phyloP scores from a whole-genome alignment of 2,329 filamentous ascomycete genomes.

The Phyllosticta citribraziliensis region DNA sequence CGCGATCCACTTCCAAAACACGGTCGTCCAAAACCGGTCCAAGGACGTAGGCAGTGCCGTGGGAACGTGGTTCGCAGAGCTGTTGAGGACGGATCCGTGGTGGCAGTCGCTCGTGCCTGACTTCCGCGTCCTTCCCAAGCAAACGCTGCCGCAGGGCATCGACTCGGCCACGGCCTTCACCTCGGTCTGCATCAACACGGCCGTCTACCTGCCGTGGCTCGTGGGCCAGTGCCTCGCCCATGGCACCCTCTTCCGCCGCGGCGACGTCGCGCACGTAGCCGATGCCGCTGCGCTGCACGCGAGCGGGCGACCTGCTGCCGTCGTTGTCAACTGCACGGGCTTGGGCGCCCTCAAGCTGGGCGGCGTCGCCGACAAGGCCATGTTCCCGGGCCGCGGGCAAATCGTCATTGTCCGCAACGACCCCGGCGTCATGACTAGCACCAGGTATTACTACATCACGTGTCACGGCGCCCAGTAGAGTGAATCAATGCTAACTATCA shows the following conservation, averaged over 20 bases:
- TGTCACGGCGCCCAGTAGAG: no score
- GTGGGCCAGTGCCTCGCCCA: conserved; percentile 66
- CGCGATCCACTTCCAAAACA: conserved; percentile 66
- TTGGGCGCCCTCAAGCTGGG: conserved; percentile 65
- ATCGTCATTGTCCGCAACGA: conserved; percentile 76
- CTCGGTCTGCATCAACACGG: conserved; percentile 84
- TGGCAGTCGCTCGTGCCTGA: conserved; percentile 62
- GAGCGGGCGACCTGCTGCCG: conserved; percentile 47
- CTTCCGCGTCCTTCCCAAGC: conserved; percentile 52
- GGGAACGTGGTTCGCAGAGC: conserved; percentile 54
- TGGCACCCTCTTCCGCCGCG: conserved; percentile 49
- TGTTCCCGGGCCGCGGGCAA: conserved; percentile 74
- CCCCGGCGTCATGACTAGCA: conserved; percentile 54
- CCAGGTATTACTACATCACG: no score
- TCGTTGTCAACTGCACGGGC: conserved; percentile 80
- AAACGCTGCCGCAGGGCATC: conserved; percentile 50
- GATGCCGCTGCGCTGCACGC: conserved; percentile 57
- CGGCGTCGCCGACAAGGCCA: conserved; percentile 64
- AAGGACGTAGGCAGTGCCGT: conserved; percentile 51
- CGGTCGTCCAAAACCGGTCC: conserved; percentile 48
- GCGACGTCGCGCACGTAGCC: conserved; percentile 51
- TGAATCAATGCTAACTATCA: no score
- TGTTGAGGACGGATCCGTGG: conserved; percentile 62
- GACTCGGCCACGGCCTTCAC: conserved; percentile 68
- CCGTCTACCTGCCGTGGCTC: conserved; percentile 80